A percentile compares a stretch with the other conserved stretches of the same genome.
phyloP scores from a whole-genome alignment of 1,284 basidiomycete species.

The Coniophora puteana region DNA sequence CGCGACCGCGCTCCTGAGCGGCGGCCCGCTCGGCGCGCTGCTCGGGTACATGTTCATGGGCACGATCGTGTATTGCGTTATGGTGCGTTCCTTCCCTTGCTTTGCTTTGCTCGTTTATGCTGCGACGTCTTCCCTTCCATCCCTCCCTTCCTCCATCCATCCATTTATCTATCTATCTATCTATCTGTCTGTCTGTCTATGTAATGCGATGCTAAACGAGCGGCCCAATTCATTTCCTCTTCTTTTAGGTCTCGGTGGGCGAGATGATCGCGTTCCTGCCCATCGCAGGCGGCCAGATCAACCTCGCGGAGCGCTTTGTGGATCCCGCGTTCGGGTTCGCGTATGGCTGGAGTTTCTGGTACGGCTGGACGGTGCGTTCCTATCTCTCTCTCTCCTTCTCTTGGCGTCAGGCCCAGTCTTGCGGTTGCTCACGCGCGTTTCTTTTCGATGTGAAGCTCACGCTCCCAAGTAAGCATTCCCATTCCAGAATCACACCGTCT shows the following conservation, averaged over 20 bases:
- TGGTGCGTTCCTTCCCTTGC: conserved; percentile 18
- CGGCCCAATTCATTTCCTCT: not conserved
- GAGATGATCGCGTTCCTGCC: conserved; percentile 34
- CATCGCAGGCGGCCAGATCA: conserved; percentile 60
- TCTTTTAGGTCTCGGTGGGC: conserved; percentile 27
- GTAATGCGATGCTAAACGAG: no score
- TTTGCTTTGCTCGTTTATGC: no score
- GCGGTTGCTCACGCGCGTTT: conserved; percentile 17
- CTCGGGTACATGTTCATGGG: conserved; percentile 31
- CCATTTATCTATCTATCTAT: no score
- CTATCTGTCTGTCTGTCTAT: no score
- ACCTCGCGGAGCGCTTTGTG: conserved; percentile 65
- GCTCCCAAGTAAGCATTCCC: conserved; percentile 17
- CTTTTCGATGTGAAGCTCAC: conserved; percentile 44
- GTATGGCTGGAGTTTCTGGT: conserved; percentile 70
- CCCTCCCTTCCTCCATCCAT: no score
- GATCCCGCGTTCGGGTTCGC: conserved; percentile 66
- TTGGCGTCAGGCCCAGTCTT: no score
- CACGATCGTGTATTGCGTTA: conserved; percentile 26
- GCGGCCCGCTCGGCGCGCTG: conserved; percentile 29
- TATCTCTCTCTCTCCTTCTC: conserved; percentile 8
- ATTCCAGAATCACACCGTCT: not conserved
- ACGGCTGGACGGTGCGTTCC: conserved; percentile 51
- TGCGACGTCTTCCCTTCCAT: no score
- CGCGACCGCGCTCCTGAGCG: conserved; percentile 22